Percentiles rank a stretch among this genome's conserved stretches.
Evolutionary conservation across 352 stramenopile genomes (phyloP).

Genomic region (Aphanomyces cochlioides): DNA sequence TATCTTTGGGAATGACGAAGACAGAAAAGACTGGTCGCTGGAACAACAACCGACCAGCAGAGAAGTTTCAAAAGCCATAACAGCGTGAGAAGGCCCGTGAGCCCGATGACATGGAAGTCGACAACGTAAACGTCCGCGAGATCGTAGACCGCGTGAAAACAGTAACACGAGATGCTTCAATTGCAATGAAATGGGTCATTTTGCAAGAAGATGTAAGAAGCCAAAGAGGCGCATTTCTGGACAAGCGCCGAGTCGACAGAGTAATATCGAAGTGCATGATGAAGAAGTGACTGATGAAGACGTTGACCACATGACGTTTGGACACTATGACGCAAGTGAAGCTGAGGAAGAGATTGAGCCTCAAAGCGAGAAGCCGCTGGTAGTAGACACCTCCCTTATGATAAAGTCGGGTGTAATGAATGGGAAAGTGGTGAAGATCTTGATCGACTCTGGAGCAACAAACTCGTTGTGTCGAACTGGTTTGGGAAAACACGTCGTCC

Average conservation of each 20-base stretch:
- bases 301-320: constrained; percentile 4
- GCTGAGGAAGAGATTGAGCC: background rate
- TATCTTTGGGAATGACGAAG: background rate
- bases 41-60: too few species aligned
- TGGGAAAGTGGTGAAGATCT: background rate
- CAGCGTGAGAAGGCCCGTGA: background rate
- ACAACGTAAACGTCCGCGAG: background rate
- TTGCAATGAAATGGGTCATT: background rate
- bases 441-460: constrained; percentile 5
- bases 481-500: background rate
- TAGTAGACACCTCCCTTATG: background rate
- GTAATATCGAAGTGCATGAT: constrained; percentile 4
- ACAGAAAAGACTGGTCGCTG: too few species aligned
- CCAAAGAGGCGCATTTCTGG: background rate
- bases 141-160: background rate
- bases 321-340: background rate
- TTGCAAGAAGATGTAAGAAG: background rate
- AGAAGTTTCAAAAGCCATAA: background rate
- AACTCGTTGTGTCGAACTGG: background rate
- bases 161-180: background rate
- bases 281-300: background rate
- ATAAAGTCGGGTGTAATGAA: background rate
- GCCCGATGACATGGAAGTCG: background rate
- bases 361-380: too few species aligned
- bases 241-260: background rate